phyloP scores from a whole-genome alignment of 495 filamentous ascomycete species.

The Chaetomium fimeti region DNA sequence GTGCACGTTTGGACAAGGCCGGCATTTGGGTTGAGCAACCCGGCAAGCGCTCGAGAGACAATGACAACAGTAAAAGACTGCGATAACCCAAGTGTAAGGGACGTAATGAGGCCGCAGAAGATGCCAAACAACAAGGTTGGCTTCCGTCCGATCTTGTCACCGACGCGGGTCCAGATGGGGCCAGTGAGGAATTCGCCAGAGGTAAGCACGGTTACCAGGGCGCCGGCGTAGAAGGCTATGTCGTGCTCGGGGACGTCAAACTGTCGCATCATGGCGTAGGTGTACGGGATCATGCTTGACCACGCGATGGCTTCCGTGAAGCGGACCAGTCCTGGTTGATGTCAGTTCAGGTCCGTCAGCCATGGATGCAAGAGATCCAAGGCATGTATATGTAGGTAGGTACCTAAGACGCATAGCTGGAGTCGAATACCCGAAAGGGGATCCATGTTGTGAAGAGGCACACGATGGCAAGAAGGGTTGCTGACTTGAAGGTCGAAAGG shows the following conservation, averaged over 20 bases:
- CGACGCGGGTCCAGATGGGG: slow-evolving; percentile 18
- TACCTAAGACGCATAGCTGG: slow-evolving; percentile 20
- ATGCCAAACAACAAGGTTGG: slow-evolving; percentile 11
- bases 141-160: slow-evolving; percentile 22
- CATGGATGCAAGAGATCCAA: background rate
- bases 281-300: slow-evolving; percentile 18
- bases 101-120: background rate
- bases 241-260: slow-evolving; percentile 17
- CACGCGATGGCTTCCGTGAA: slow-evolving; percentile 22
- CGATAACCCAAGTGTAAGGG: slow-evolving; percentile 9
- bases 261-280: slow-evolving; percentile 20
- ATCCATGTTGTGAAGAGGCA: slow-evolving; percentile 3
- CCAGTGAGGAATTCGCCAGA: slow-evolving; percentile 22
- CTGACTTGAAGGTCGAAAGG: background rate
- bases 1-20: slow-evolving; percentile 20
- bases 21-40: slow-evolving; percentile 19
- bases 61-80: slow-evolving; percentile 14
- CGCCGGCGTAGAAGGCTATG: slow-evolving; percentile 15
- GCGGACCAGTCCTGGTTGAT: slow-evolving; percentile 16
- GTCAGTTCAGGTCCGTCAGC: background rate
- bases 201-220: slow-evolving; percentile 11
- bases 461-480: background rate
- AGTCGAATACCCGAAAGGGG: slow-evolving; percentile 14
- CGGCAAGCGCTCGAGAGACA: slow-evolving; percentile 12
- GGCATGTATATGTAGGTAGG: too few species aligned